Evolutionary conservation across 768 basidiomycete species (phyloP), one percentile per base, ranked within the genome.

Genomic region (Rhodotorula diobovata): DNA sequence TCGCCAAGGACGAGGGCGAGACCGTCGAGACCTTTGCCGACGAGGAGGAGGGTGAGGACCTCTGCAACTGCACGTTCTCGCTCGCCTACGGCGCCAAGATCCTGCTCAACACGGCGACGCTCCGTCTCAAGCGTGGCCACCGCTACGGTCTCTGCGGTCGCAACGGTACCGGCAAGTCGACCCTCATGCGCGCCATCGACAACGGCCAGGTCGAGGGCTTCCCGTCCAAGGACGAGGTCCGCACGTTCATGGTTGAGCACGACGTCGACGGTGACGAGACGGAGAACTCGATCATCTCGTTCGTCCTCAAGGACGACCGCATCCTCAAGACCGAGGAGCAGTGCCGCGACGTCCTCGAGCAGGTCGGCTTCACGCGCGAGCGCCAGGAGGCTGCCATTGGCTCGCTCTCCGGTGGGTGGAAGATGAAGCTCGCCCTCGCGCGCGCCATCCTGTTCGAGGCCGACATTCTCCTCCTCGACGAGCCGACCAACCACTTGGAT

Each of bases 371-470:
- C 80, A 90, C 94, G 78, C 90, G 90, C 77, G 85, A 83, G 59
- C 86, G 91, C 68, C 94, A 97, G 82, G 82, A 85, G 59, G 90
- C 96, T 77, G 83, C 86, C 67, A 93, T 97, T 71, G 93, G 91
- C 56, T 89, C 90, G 48, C 84, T 97, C 73, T 96, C 94, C 23
- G 95, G 95, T 78, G 94, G 95, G 59, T 98, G 94, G 94, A 98
- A 98, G 84, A 97, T 98, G 94, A 98, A 97, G 78, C 86, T 98
- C 63, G 94, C 97, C 80, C 85, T 98, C 61, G 94, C 93, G 10
- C 84, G 94, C 77, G 95, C 94, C 28, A 97, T 98, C 90, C 84
- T 97, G 64, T 95, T 95, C 83, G 93, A 95, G 77, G 94, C 83
- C 74, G 83, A 84, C 69, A 82, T 84, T 65, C 78, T 84, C 66